Conservation (phyloP, 257 asterid genomes). For the Ajuga chamaepitys region DNA sequence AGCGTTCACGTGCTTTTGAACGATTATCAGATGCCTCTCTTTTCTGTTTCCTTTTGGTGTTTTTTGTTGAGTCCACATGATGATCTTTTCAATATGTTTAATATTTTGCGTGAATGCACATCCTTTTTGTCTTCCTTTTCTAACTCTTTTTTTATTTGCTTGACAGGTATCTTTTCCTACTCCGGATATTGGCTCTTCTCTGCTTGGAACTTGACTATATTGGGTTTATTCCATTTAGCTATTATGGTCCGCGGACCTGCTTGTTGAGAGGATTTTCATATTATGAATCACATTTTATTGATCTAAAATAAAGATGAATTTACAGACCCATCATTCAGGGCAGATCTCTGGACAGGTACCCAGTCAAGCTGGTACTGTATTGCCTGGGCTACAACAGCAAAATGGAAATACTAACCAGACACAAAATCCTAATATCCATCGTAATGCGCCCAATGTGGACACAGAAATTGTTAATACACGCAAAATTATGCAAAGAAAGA, state of each 20-base stretch:
- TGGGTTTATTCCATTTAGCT: neutral
- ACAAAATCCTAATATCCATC: conserved; percentile 58
- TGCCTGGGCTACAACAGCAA: conserved; percentile 53
- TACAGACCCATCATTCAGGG: conserved; percentile 56
- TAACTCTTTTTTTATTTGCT: conserved; percentile 1
- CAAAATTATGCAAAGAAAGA: conserved; percentile 40
- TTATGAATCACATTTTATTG: conserved; percentile 17
- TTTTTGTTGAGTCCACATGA: neutral
- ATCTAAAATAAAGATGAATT: conserved; percentile 40
- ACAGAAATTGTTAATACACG: conserved; percentile 48
- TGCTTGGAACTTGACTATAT: conserved; percentile 7
- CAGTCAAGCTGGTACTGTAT: conserved; percentile 45
- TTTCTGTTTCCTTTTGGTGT: neutral
- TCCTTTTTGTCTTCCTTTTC: neutral
- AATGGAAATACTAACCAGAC: conserved; percentile 59
- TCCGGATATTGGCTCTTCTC: neutral
- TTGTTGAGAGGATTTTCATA: conserved; percentile 20
- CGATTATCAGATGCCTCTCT: neutral
- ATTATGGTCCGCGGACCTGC: conserved; percentile 13
- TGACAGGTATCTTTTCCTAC: conserved; percentile 23
- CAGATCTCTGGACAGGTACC: conserved; percentile 61
- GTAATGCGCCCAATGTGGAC: conserved; percentile 36
- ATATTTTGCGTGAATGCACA: neutral
- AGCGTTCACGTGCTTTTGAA: neutral
- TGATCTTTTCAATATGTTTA: neutral